These are phyloP conservation scores for Fragilariopsis cylindrus DNA, from an alignment of 108 stramenopile species.

Conservation along the genomic window DNA sequence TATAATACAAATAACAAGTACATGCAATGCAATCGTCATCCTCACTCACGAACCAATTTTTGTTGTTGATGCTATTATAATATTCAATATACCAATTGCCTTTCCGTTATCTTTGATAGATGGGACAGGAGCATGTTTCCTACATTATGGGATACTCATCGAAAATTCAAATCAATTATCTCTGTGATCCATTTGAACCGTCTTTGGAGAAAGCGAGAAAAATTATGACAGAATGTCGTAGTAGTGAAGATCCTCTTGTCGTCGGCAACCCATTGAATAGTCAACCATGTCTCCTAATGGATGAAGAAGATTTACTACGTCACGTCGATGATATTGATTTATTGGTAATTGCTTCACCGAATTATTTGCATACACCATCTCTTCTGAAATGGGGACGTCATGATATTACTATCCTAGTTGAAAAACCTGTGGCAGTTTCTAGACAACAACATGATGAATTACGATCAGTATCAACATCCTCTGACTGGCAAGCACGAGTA, in stretches of 20 bases:
- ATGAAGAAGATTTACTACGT: conserved; percentile 62
- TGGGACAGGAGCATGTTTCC: conserved; percentile 78
- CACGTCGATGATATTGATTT: conserved; percentile 69
- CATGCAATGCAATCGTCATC: background rate
- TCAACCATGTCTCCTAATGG: conserved; percentile 38
- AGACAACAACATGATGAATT: conserved; percentile 61
- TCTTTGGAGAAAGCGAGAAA: conserved; percentile 38
- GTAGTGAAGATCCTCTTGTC: conserved; percentile 14
- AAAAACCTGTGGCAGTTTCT: conserved; percentile 83
- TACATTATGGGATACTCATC: conserved; percentile 72
- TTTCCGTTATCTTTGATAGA: conserved; percentile 15
- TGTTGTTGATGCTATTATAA: background rate
- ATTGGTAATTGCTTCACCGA: conserved; percentile 81
- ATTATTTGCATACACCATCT: conserved; percentile 75
- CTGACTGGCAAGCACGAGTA: conserved; percentile 55
- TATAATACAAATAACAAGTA: too few relatives aligned
- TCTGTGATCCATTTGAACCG: conserved; percentile 75
- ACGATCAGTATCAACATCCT: conserved; percentile 30
- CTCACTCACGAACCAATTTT: background rate
- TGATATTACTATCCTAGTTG: conserved; percentile 69
- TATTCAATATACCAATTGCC: background rate
- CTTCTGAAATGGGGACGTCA: conserved; percentile 65
- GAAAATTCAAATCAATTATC: conserved; percentile 58
- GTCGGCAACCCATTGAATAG: background rate
- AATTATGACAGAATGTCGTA: conserved; percentile 39